Conservation (phyloP, 805 yeast species). For the Yamadazyma sp. region DNA sequence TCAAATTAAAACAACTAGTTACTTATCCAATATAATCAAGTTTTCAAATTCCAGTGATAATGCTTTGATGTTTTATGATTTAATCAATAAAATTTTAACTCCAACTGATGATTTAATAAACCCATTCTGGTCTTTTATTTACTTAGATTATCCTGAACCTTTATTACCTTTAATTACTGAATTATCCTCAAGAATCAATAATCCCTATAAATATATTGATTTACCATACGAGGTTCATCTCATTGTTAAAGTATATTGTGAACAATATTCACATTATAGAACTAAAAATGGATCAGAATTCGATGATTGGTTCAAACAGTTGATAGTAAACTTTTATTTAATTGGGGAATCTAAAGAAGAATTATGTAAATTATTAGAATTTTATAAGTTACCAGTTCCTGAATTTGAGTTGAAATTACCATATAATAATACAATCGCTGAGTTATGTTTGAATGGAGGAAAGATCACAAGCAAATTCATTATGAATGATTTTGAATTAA, state of each 20-base stretch:
- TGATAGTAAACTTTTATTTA: slow-evolving; percentile 8
- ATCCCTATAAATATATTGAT: slow-evolving; percentile 88
- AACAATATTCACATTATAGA: slow-evolving; percentile 41
- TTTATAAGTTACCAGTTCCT: slow-evolving; percentile 2
- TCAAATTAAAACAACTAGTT: slow-evolving; percentile 8
- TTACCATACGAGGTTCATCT: slow-evolving; percentile 29
- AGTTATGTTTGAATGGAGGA: slow-evolving; percentile 29
- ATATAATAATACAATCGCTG: slow-evolving; percentile 15
- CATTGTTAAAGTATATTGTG: slow-evolving; percentile 43
- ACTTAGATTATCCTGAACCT: slow-evolving; percentile 14
- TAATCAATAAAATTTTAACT: slow-evolving; percentile 13
- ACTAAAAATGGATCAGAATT: slow-evolving; percentile 1
- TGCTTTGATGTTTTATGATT: slow-evolving; percentile 19
- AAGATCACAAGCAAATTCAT: slow-evolving; percentile 8
- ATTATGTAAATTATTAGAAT: slow-evolving; percentile 4
- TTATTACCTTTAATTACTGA: slow-evolving; percentile 75
- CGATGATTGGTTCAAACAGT: slow-evolving; percentile 11
- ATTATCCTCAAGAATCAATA: slow-evolving; percentile 61
- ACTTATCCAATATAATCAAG: slow-evolving; percentile 8
- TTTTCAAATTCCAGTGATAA: slow-evolving; percentile 8
- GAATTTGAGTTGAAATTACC: slow-evolving; percentile 2
- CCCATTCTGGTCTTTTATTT: slow-evolving; percentile 12
- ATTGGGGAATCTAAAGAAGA: slow-evolving; percentile 11
- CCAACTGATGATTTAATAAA: slow-evolving; percentile 12
- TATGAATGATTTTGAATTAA: slow-evolving; percentile 13